Evolutionary conservation across 257 asterid genomes (phyloP).

Genomic region (Orobanche coerulescens): DNA sequence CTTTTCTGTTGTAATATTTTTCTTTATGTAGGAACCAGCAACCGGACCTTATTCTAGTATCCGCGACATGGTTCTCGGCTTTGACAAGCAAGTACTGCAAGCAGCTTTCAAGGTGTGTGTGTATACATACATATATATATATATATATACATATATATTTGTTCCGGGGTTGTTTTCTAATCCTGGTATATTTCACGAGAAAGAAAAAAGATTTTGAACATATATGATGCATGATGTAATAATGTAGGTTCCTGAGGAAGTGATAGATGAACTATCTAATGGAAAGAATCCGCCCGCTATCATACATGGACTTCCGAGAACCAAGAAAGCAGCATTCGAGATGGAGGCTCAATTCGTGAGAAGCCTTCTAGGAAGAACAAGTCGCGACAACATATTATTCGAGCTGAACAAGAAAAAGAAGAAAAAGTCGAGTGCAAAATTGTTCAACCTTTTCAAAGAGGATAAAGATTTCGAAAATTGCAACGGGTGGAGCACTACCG

Average conservation of each 20-base stretch:
- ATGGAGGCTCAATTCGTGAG: constrained; percentile 30
- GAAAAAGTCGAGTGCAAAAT: constrained; percentile 18
- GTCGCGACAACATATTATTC: constrained; percentile 25
- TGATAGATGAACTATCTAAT: constrained; percentile 42
- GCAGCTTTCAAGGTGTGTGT: constrained; percentile 71
- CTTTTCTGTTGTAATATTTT: too few relatives aligned
- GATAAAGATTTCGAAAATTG: constrained; percentile 65
- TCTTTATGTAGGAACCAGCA: constrained; percentile 34
- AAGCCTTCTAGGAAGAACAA: constrained; percentile 28
- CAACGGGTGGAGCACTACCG: constrained; percentile 85
- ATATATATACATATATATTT: not conserved
- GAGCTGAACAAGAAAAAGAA: constrained; percentile 33
- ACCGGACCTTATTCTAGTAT: constrained; percentile 55
- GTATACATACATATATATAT: not conserved
- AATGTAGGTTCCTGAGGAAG: constrained; percentile 40
- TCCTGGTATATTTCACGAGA: not conserved
- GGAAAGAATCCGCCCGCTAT: constrained; percentile 49
- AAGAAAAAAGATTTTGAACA: too few relatives aligned
- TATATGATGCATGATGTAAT: not conserved
- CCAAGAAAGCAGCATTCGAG: constrained; percentile 24
- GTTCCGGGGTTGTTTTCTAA: not conserved
- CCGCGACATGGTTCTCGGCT: constrained; percentile 65
- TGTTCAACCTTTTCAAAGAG: constrained; percentile 51
- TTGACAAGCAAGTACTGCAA: constrained; percentile 55
- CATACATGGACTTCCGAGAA: constrained; percentile 31